Evolutionary conservation across 768 basidiomycete genomes (phyloP).

Genomic region (Mycena indigotica): DNA sequence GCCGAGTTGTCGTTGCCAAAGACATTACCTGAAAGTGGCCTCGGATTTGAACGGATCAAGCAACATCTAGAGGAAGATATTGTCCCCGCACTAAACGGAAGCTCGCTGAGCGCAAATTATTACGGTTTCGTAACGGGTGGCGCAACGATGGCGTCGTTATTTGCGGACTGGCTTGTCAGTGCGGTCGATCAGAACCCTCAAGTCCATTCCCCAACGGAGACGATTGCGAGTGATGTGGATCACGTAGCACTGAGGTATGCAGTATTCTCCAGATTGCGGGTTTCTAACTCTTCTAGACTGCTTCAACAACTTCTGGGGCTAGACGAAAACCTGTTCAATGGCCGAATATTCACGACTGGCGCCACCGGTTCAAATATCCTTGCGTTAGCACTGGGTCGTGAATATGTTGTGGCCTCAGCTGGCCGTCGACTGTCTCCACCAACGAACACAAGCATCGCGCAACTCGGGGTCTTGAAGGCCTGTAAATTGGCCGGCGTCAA

Average conservation of each 20-base stretch:
- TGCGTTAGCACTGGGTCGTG: constrained; percentile 14
- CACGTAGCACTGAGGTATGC: constrained; percentile 8
- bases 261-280: neutral
- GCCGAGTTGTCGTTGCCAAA: constrained; percentile 12
- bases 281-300: neutral
- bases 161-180: constrained; percentile 13
- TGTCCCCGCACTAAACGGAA: constrained; percentile 12
- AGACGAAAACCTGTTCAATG: constrained; percentile 7
- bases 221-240: constrained; percentile 9
- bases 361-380: constrained; percentile 17
- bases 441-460: constrained; percentile 6
- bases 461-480: constrained; percentile 11
- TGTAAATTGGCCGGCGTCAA: constrained; percentile 10
- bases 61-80: constrained; percentile 14
- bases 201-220: constrained; percentile 6
- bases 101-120: constrained; percentile 13
- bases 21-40: constrained; percentile 12
- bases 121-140: constrained; percentile 18
- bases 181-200: constrained; percentile 17
- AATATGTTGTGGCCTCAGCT: constrained; percentile 13
- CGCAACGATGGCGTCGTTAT: constrained; percentile 9
- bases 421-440: constrained; percentile 14
- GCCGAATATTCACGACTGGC: constrained; percentile 17
- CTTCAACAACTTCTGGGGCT: constrained; percentile 17
- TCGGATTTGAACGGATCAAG: constrained; percentile 14